Evolutionary conservation across 495 filamentous ascomycete species (phyloP).

Genomic region (Corynascus novoguineensis): DNA sequence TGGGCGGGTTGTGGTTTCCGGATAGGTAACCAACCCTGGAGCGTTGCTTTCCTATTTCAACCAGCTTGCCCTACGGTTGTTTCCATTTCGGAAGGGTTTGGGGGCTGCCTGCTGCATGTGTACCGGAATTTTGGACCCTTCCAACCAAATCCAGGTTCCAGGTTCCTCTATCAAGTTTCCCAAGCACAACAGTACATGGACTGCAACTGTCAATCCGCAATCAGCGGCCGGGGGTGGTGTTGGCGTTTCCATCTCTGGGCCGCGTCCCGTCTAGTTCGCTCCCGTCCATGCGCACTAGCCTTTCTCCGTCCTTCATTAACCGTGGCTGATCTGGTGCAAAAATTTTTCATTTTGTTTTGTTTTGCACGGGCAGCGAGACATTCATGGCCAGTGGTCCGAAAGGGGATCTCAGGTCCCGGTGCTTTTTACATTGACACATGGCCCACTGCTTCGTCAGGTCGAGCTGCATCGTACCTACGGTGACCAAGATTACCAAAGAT

Average conservation of each 20-base stretch:
- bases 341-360: slow-evolving; percentile 3
- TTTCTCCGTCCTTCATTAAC: background rate
- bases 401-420: slow-evolving; percentile 3
- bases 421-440: background rate
- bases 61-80: background rate
- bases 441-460: slow-evolving; percentile 6
- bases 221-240: background rate
- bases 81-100: slow-evolving; percentile 3
- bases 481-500: too few relatives aligned
- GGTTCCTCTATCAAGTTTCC: background rate
- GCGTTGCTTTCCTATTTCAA: slow-evolving; percentile 18
- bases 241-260: background rate
- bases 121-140: slow-evolving; percentile 1
- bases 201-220: too few relatives aligned
- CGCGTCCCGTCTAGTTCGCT: background rate
- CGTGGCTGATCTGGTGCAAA: slow-evolving; percentile 10
- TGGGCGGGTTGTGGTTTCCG: slow-evolving; percentile 14
- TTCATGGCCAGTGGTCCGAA: background rate
- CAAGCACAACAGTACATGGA: too few relatives aligned
- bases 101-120: background rate
- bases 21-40: slow-evolving; percentile 19
- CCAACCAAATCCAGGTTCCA: background rate
- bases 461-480: too few relatives aligned
- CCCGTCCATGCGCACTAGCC: too few relatives aligned
- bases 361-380: background rate